These are phyloP conservation scores for Fonsecaea erecta DNA, from an alignment of 2,329 filamentous ascomycete genomes.

Conservation along the genomic window DNA sequence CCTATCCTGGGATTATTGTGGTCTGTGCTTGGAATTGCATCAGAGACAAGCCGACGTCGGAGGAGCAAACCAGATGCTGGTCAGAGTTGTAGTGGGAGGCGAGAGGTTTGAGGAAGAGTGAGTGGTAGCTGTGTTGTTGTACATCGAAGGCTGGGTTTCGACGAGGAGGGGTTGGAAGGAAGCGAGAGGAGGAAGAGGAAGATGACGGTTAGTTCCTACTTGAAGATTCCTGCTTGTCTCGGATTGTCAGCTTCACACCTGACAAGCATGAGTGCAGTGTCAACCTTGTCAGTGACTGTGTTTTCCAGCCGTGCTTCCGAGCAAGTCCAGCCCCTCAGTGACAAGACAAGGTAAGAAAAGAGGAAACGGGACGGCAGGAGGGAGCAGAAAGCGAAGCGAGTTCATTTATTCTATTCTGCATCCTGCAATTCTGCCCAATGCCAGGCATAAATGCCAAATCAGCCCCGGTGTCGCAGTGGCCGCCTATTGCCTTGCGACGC, in stretches of 20 bases:
- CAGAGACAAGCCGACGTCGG: neutral
- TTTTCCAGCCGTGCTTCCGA: neutral
- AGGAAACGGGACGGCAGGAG: too few relatives aligned
- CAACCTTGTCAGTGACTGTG: neutral
- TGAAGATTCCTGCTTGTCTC: neutral
- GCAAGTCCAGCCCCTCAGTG: slow-evolving; percentile 1
- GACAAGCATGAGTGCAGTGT: neutral
- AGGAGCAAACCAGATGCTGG: neutral
- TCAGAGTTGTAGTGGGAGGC: neutral
- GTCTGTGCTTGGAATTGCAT: neutral
- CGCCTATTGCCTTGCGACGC: neutral
- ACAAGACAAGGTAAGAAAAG: neutral
- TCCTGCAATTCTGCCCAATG: neutral
- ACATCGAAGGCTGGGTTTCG: neutral
- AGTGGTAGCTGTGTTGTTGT: neutral
- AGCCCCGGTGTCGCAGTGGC: neutral
- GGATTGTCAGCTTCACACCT: slow-evolving; percentile 2
- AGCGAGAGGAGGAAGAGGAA: neutral
- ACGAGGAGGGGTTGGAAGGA: neutral
- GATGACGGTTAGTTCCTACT: neutral
- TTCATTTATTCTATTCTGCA: neutral
- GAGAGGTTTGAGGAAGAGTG: neutral
- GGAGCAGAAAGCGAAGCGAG: neutral
- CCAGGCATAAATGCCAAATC: neutral
- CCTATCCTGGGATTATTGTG: neutral